Evolutionary conservation across 2,329 filamentous ascomycete species (phyloP), one percentile per base, ranked within the genome.

Genomic region (Cercospora sp.): DNA sequence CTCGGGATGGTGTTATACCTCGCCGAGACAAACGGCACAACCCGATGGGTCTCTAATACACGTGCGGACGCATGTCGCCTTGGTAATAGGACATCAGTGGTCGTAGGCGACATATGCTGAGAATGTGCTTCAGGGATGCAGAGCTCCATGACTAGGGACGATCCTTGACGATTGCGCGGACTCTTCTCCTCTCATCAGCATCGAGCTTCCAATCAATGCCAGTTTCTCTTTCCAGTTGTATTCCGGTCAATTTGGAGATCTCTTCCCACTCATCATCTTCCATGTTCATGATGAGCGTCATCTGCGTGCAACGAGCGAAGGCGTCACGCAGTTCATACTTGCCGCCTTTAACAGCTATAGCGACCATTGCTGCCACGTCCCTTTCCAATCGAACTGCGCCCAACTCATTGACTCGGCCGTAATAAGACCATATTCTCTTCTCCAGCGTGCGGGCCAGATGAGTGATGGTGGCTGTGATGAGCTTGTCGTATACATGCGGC

Each of bases 181-280:
- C 91, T 75, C 88, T 87, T 72, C 84, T 85, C 77, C 91, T 88
- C 82, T 97, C 93, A 66, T 94, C 92, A 51, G 85, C 85, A 67
- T 85, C 90, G 70, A 94, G 74, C 57, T 90, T 86, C 91, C 91
- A 93, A 61, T 86, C 84, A 76, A 95, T 88, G 10, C 87, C 90
- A 61, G 87, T 89, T 12, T 89, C 86, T 13, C 84, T 66, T 81
- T 65, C 87, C 84, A 65, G 78, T 77, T 69, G 79, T 77, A 60
- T 81, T 78, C 37, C 80, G 40, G 82, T 84, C 34, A 83, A 80
- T 49, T 85, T 81, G 6, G 80, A 76, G 45, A 81, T 78, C 45
- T 95, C 93, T 59, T 94, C 91, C 91, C 93, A 97, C 80, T 97
- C 94, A 67, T 97, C 94, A 37, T 95, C 92, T 78, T 97, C 94